Evolutionary conservation across 108 stramenopile genomes (phyloP).

Genomic region (Stephanodiscus triporus): DNA sequence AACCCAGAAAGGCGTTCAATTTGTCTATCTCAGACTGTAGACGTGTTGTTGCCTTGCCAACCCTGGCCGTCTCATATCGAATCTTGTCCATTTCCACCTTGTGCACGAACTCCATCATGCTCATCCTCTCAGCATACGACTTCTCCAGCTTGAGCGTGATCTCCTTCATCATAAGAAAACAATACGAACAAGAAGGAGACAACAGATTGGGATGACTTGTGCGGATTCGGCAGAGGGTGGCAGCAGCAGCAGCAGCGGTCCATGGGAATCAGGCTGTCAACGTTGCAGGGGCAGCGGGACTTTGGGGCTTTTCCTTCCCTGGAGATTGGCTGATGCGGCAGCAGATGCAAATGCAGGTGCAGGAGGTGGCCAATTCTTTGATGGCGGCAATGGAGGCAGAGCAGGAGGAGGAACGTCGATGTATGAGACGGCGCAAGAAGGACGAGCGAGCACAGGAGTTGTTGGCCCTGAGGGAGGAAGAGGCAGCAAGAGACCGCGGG

Average conservation of each 20-base stretch:
- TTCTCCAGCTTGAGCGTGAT: too few relatives aligned
- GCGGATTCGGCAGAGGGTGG: not conserved
- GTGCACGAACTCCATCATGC: too few relatives aligned
- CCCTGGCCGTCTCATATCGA: too few relatives aligned
- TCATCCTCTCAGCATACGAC: too few relatives aligned
- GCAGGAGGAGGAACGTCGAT: not conserved
- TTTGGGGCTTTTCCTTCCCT: slow-evolving; percentile 11
- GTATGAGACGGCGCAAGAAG: not conserved
- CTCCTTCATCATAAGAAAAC: too few relatives aligned
- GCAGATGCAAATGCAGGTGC: slow-evolving; percentile 4
- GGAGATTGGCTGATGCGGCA: slow-evolving; percentile 11
- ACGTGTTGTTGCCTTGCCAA: too few relatives aligned
- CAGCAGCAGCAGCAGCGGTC: not conserved
- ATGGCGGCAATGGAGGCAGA: slow-evolving; percentile 22
- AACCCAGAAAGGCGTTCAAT: too few relatives aligned
- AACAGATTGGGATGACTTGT: not conserved
- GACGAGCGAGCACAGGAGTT: slow-evolving; percentile 22
- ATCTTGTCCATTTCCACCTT: too few relatives aligned
- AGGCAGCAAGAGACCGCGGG: not conserved
- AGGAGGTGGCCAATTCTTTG: not conserved
- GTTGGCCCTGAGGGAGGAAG: not conserved
- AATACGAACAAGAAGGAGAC: slow-evolving; percentile 25
- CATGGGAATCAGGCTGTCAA: not conserved
- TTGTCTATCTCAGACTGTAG: too few relatives aligned
- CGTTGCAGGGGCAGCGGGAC: not conserved